Percentiles rank a stretch among this genome's conserved stretches.
Evolutionary conservation across 139 green algal species (phyloP).

Genomic region (Prasinococcaceae sp.): DNA sequence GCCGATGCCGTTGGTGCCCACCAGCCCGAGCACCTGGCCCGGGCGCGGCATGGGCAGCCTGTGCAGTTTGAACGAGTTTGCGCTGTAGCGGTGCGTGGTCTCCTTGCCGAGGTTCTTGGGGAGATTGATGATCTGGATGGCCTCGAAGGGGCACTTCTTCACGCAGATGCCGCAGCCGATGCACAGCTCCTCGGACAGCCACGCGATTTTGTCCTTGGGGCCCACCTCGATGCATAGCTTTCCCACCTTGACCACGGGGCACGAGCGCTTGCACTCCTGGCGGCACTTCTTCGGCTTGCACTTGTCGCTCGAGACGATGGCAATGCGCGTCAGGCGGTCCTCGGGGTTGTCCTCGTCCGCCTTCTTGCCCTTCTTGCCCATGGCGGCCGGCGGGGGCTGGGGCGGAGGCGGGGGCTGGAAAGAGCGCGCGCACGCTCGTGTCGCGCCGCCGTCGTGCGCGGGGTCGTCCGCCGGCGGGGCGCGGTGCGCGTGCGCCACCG

Average conservation of each 20-base stretch:
- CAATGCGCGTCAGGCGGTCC: constrained; percentile 86
- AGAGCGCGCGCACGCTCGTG: no score
- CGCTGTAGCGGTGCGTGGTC: constrained; percentile 94
- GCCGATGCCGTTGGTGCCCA: constrained; percentile 96
- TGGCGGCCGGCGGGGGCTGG: no score
- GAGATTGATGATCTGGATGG: constrained; percentile 99
- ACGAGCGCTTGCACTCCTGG: constrained; percentile 98
- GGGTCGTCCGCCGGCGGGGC: no score
- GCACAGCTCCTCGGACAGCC: constrained; percentile 96
- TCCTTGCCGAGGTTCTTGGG: constrained; percentile 91
- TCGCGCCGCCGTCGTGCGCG: no score
- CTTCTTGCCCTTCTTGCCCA: no score
- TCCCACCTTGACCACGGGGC: constrained; percentile 95
- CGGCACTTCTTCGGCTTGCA: constrained; percentile 92
- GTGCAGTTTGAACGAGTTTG: constrained; percentile 99
- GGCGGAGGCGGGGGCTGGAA: no score
- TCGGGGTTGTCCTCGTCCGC: no score
- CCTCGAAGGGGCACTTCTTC: constrained; percentile 99
- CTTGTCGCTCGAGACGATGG: constrained; percentile 84
- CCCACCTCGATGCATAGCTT: constrained; percentile 95
- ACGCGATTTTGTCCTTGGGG: constrained; percentile 72
- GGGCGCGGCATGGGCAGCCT: constrained; percentile 71
- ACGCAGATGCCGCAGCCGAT: constrained; percentile 99
- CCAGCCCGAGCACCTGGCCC: constrained; percentile 91
- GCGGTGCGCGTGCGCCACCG: no score